phyloP scores from a whole-genome alignment of 768 basidiomycete genomes.

The Kondoa malvinella region DNA sequence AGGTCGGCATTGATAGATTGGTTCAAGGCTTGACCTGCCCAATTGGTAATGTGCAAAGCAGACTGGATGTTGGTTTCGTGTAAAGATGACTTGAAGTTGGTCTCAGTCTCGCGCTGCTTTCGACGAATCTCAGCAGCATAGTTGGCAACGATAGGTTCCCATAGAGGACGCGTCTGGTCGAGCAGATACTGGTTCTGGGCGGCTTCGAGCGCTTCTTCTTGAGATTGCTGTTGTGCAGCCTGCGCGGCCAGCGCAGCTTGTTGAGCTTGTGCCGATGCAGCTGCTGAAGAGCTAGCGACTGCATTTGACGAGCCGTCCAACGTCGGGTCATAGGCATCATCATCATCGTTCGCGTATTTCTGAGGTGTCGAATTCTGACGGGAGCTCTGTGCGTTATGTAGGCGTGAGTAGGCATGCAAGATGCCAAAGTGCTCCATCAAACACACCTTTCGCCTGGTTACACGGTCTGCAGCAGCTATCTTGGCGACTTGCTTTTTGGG shows the following conservation, averaged over 20 bases:
- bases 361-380: background rate
- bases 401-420: background rate
- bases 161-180: background rate
- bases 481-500: background rate
- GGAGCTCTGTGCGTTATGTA: background rate
- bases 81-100: background rate
- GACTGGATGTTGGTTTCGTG: background rate
- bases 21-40: background rate
- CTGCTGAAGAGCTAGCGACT: no score
- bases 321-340: background rate
- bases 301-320: no score
- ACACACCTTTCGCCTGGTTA: background rate
- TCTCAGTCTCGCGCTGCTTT: background rate
- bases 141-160: background rate
- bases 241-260: no score
- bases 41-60: background rate
- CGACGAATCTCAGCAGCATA: background rate
- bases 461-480: background rate
- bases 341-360: background rate
- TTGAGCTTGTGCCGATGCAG: no score
- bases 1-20: background rate
- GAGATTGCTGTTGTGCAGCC: background rate
- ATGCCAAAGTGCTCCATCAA: background rate
- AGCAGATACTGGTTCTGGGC: background rate
- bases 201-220: background rate